Base-by-base conservation (phyloP, 2,329 filamentous ascomycete genomes). In the Fusarium multiceps region DNA sequence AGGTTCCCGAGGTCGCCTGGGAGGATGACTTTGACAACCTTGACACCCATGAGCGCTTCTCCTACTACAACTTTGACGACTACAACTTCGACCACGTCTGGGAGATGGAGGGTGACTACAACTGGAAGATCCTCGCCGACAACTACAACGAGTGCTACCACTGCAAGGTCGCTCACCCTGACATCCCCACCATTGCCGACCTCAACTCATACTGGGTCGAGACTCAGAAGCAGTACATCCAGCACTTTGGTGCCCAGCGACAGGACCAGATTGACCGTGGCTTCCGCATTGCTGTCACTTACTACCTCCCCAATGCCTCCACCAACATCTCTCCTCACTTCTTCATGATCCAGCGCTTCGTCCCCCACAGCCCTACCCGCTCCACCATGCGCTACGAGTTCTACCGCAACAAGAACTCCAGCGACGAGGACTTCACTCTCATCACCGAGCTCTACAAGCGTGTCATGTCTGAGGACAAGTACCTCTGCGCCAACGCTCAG, bases 121-220 rank as follows among this genome's bases (percentile, higher is more conserved):
- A 89, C 79, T 89, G 87, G 87, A 89, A 89, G 79, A 84, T 86
- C 25, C 76, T 88, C 32, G 84, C 84, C 16, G 88, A 90, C 74
- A 89, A 90, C 79, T 90, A 89, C 81, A 90, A 90, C 75, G 88
- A 88, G 74, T 90, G 88, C 74, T 90, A 90, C 71, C 88, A 90
- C 79, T 89, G 87, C 80, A 83, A 84, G 53, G 86, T 84, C 1
- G 84, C 87, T 3, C 87, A 89, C 69, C 87, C 88, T 4, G 86
- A 88, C 60, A 85, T 89, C 32, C 82, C 85, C 7, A 80, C 81
- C 43, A 81, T 89, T n/a, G 83, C 87, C 46, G 85, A 89, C 63
- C 82, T 89, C 41, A 82, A 84, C 61, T 84, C 84, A 6, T 89
- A 89, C 77, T 78, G 80, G 42, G 85, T 87, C 51, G 80, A 85